Evolutionary conservation across 441 rosid genomes (phyloP).

Genomic region (Pelargonium cotyledonis): DNA sequence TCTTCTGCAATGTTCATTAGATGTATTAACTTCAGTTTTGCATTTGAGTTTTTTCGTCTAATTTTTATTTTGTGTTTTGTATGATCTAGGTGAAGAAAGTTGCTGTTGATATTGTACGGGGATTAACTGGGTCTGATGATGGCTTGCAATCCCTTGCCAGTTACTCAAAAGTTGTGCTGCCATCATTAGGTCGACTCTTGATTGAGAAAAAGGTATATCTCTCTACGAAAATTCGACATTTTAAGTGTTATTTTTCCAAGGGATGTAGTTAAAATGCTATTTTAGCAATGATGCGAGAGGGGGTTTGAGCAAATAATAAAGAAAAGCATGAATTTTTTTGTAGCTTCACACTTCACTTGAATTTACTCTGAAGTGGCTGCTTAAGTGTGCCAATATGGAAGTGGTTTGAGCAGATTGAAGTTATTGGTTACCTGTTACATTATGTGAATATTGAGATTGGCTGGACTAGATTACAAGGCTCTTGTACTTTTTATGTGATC

Average conservation of each 20-base stretch:
- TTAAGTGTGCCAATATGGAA: no score
- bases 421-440: no score
- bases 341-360: no score
- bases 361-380: no score
- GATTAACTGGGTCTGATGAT: conserved; percentile 80
- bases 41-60: background rate
- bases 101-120: conserved; percentile 72
- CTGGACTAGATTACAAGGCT: no score
- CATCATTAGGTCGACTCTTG: conserved; percentile 54
- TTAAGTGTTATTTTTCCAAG: background rate
- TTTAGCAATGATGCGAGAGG: no score
- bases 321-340: no score
- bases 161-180: conserved; percentile 45
- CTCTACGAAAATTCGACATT: background rate
- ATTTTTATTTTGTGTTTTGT: background rate
- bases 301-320: no score
- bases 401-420: no score
- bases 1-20: background rate
- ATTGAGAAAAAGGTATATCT: conserved; percentile 53
- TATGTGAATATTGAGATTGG: no score
- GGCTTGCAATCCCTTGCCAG: conserved; percentile 59
- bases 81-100: conserved; percentile 68
- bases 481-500: no score
- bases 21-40: background rate
- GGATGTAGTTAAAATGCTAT: no score